These are phyloP conservation scores for Obba rivulosa DNA, from an alignment of 768 basidiomycete genomes.

Conservation along the genomic window DNA sequence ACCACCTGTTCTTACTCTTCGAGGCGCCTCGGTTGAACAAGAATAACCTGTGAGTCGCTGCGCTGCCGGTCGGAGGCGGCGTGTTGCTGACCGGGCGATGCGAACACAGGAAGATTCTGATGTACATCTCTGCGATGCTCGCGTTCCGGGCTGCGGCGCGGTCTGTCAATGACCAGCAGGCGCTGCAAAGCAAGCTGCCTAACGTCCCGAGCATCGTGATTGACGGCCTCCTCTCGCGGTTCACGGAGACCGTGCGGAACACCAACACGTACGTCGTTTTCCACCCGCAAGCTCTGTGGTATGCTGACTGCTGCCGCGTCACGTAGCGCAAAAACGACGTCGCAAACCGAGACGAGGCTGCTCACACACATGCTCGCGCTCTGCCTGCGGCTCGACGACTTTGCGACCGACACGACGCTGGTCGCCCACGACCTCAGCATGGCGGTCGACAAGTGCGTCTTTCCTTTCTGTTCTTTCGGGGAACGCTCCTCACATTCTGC, in stretches of 20 bases:
- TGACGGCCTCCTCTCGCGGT: conserved; percentile 71
- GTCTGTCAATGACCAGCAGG: conserved; percentile 43
- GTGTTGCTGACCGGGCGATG: no score
- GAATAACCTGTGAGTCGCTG: conserved; percentile 38
- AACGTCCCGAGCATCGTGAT: conserved; percentile 58
- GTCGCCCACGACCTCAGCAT: conserved; percentile 75
- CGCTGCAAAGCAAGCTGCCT: conserved; percentile 50
- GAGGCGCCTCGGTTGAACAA: conserved; percentile 47
- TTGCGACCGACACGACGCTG: conserved; percentile 57
- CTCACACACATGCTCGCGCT: conserved; percentile 78
- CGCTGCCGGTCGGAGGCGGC: neutral
- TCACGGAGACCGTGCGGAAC: conserved; percentile 71
- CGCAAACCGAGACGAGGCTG: conserved; percentile 64
- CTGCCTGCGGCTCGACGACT: conserved; percentile 75
- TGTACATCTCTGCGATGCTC: conserved; percentile 83
- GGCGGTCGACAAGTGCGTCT: conserved; percentile 54
- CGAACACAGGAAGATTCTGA: conserved; percentile 56
- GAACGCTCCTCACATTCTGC: conserved; percentile 5
- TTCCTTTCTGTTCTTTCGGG: neutral
- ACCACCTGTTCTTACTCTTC: conserved; percentile 46
- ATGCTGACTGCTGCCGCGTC: neutral
- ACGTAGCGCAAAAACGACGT: conserved; percentile 42
- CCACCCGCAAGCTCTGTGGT: neutral
- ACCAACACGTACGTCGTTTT: conserved; percentile 51
- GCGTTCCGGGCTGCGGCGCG: conserved; percentile 49